phyloP scores from a whole-genome alignment of 2,329 filamentous ascomycete genomes.

The Beauveria australis region DNA sequence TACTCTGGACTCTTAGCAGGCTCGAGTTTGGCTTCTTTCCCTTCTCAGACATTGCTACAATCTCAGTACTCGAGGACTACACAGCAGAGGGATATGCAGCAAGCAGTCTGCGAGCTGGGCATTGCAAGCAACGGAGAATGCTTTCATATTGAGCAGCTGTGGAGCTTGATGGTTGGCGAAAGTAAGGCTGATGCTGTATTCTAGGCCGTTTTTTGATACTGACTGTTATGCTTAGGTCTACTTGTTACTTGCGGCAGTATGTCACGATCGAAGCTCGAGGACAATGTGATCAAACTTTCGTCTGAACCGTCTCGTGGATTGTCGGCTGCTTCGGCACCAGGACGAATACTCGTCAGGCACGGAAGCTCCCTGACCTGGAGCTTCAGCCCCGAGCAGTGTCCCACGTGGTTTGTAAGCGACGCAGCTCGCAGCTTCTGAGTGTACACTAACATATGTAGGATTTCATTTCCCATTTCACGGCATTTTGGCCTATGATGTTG shows the following conservation, averaged over 20 bases:
- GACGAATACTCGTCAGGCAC: constrained; percentile 27
- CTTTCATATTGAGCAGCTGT: constrained; percentile 40
- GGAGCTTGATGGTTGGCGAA: constrained; percentile 37
- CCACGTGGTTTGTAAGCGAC: constrained; percentile 36
- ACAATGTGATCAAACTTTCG: constrained; percentile 23
- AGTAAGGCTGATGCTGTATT: constrained; percentile 21
- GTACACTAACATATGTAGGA: constrained; percentile 17
- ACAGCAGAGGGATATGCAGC: constrained; percentile 35
- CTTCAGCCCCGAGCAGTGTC: constrained; percentile 30
- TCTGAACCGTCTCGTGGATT: constrained; percentile 20
- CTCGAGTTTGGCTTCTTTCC: constrained; percentile 27
- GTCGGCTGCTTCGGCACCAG: constrained; percentile 11
- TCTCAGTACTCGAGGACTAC: constrained; percentile 31
- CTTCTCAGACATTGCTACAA: constrained; percentile 36
- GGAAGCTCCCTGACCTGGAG: constrained; percentile 29
- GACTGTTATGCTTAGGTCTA: constrained; percentile 18
- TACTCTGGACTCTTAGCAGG: constrained; percentile 31
- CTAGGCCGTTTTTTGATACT: not conserved
- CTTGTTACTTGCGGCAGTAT: constrained; percentile 36
- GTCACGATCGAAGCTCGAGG: constrained; percentile 24
- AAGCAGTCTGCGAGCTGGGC: constrained; percentile 34
- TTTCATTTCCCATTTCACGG: constrained; percentile 33
- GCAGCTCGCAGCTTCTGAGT: not conserved
- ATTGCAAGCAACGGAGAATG: constrained; percentile 28
- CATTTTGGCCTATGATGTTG: constrained; percentile 32